A percentile compares a stretch with the other conserved stretches of the same genome.
Conservation (phyloP, 371 early-diverging fungal genomes). For the Quaeritorhiza haematococci region DNA sequence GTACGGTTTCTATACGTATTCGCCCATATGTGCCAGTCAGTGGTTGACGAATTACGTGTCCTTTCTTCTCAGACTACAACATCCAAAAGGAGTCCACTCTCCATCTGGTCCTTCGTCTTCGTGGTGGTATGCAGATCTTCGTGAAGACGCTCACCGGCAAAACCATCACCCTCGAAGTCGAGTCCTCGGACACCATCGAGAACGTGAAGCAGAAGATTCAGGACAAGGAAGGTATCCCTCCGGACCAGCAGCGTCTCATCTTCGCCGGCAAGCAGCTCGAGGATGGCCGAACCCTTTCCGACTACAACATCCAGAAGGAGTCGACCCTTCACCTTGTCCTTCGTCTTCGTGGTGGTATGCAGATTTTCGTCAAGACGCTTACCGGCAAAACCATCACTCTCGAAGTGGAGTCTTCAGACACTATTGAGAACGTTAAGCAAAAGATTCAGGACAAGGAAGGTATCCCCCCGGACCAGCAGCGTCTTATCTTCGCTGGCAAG, state of each 20-base stretch:
- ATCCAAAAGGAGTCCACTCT: slow-evolving; percentile 64
- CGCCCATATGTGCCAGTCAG: too few relatives aligned
- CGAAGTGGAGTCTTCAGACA: slow-evolving; percentile 95
- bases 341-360: slow-evolving; percentile 79
- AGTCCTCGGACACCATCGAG: slow-evolving; percentile 85
- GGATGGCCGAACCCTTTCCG: slow-evolving; percentile 71
- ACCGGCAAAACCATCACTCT: slow-evolving; percentile 98
- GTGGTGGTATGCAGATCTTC: slow-evolving; percentile 84
- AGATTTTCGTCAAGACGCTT: slow-evolving; percentile 97
- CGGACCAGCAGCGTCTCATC: slow-evolving; percentile 81
- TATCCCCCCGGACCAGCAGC: slow-evolving; percentile 87
- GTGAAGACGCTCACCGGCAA: slow-evolving; percentile 96
- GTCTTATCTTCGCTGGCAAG: slow-evolving; percentile 96
- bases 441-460: slow-evolving; percentile 99
- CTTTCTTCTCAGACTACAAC: too few relatives aligned
- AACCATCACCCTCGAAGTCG: slow-evolving; percentile 93
- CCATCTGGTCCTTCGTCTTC: slow-evolving; percentile 79
- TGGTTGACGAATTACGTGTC: too few relatives aligned
- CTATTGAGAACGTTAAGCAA: slow-evolving; percentile 92
- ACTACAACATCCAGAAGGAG: slow-evolving; percentile 58
- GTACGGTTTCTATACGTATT: too few relatives aligned
- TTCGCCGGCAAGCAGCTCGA: slow-evolving; percentile 84
- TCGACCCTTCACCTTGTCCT: slow-evolving; percentile 79
- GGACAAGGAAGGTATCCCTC: slow-evolving; percentile 91
- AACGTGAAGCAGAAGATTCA: slow-evolving; percentile 91